Conservation (phyloP, 2,329 filamentous ascomycete genomes). For the Fonsecaea nubica region DNA sequence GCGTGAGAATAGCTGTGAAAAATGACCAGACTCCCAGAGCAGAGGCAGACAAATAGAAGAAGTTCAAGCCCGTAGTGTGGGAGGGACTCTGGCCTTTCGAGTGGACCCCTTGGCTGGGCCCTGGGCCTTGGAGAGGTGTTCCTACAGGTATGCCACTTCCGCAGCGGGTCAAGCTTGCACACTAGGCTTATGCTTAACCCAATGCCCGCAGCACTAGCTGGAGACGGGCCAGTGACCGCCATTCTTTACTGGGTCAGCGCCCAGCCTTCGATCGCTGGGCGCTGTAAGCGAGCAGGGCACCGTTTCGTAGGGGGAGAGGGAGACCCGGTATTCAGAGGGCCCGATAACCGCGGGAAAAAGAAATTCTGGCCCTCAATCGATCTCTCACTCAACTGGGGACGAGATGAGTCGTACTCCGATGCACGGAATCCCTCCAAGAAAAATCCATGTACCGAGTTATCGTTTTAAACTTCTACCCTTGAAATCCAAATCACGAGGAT, state of each 20-base stretch:
- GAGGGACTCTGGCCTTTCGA: background rate
- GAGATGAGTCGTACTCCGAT: no score
- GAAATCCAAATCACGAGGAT: background rate
- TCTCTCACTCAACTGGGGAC: no score
- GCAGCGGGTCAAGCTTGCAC: slow-evolving; percentile 19
- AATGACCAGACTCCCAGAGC: background rate
- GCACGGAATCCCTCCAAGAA: no score
- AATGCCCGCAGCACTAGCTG: slow-evolving; percentile 19
- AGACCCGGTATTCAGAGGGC: background rate
- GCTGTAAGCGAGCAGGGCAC: background rate
- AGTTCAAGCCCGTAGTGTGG: slow-evolving; percentile 6
- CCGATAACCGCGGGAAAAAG: background rate
- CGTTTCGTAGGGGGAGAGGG: background rate
- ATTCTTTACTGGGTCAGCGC: background rate
- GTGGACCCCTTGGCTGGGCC: slow-evolving; percentile 3
- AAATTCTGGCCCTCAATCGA: background rate
- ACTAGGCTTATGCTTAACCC: slow-evolving; percentile 27
- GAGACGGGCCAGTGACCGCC: slow-evolving; percentile 17
- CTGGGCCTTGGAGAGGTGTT: slow-evolving; percentile 7
- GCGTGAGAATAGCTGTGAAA: background rate
- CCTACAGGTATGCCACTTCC: slow-evolving; percentile 14
- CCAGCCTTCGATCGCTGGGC: slow-evolving; percentile 4
- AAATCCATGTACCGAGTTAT: no score
- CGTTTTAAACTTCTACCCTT: background rate
- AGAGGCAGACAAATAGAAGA: slow-evolving; percentile 7